Base-by-base conservation (phyloP, 1,139 yeast species). In the Candida glucosophila region DNA sequence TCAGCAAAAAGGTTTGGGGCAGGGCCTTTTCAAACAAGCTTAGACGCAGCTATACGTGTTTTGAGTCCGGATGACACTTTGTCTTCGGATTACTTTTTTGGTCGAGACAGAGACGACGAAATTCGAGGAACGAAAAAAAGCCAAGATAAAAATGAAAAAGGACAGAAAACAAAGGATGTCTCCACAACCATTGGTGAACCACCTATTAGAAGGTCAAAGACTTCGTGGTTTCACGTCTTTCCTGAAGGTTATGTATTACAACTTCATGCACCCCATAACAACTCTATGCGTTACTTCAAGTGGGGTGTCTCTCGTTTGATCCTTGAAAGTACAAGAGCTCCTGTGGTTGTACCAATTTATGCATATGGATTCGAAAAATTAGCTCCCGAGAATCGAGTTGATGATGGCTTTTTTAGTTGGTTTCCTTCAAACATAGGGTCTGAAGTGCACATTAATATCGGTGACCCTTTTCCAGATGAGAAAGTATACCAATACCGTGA, bases 231-330 rank as follows among this genome's bases (percentile, higher is more conserved):
- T 33, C 97, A 90, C 49, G 77, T 88, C 4, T 90, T 85, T 51
- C 98, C 98, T 0, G 98, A 90, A 49, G 95, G 95, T 0, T 82
- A 79, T 48, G 97, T 90, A 2, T 68, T 90, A 28, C 98, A 90
- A 49, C 59, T 88, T 16, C 68, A 77, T 35, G 76, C 77, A 22
- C 96, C 96, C 2, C 75, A 72, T 48, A 62, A 68, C 28, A 78
- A 82, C 40, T 82, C 95, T 4, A 81, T 90, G 88, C 63, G 96
- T 34, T 90, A 83, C 50, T 90, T 90, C 63, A 80, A 85, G 46
- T 90, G 98, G 98, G 98, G 98, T 0, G 76, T 86, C 1, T 70
- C 95, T 3, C 65, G 98, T 38, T 50, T 88, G 38, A 65, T 90
- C 4, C 56, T 90, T 29, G 98, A 90, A 50, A 65, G 92, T 10